Base-by-base conservation (phyloP, 306 rosid species). In the Psophocarpus tetragonolobus region DNA sequence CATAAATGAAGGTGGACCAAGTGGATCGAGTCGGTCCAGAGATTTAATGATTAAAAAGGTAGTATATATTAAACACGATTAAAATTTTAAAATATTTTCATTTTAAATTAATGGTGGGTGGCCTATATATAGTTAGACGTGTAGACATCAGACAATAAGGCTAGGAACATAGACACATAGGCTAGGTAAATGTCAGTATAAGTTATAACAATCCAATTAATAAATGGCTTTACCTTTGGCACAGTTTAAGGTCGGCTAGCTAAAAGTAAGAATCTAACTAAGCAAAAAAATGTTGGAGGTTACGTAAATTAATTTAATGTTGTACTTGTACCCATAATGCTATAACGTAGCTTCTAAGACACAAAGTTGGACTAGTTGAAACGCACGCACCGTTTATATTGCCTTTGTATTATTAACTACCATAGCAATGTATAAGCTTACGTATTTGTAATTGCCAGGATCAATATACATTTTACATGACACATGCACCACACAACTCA, bases 351-450 rank as follows among this genome's bases (percentile, higher is more conserved):
- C 75, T 64, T 79, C 57, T 30, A 60, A 61, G 69, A 36, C 41
- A 23, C 51, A 23, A 71, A 53, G 45, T 24, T 72, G 67, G 74
- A 73, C 77, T 78, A 39, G 53, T 67, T 33, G 48, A 83, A 57
- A 56, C 45, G 63, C 75, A 23, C 27, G 27, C 20, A 13, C 20
- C 24, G 5, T 27, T 1, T 51, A 18, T 13, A 81, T 61, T 60
- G 47, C 38, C 54, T 56, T 24, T 9, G 26, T 45, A 15, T 33
- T 42, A 26, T 33, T 42, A 26, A 12, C 47, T 4, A 62, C 74
- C 56, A 58, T 7, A 54, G 13, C 57, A 54, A 17, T 21, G 9
- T 65, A 42, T 53, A 20, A 77, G 53, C 72, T 80, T 76, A 54
- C 82, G 75, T 78, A 71, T 74, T 74, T 30, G 35, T 81, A 24